These are phyloP conservation scores for Didymella glomerata DNA, from an alignment of 2,329 filamentous ascomycete genomes.

Conservation along the genomic window DNA sequence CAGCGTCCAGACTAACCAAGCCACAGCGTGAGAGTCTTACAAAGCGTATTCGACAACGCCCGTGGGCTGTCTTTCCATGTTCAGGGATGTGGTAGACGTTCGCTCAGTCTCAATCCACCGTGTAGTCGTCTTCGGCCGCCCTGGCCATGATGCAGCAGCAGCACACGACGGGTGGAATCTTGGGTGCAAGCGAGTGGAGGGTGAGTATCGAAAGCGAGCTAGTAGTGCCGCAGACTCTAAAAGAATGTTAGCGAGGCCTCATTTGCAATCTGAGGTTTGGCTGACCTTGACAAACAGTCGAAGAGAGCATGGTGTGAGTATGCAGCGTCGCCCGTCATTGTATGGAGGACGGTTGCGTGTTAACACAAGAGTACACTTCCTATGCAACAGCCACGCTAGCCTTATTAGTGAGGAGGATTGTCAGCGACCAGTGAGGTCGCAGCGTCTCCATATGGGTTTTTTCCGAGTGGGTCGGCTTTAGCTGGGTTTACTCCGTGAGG, in stretches of 20 bases:
- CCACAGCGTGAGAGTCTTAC: not conserved
- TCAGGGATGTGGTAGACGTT: not conserved
- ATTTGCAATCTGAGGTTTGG: not conserved
- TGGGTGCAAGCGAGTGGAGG: not conserved
- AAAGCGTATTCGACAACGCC: conserved; percentile 13
- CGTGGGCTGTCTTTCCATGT: not conserved
- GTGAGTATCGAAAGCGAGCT: not conserved
- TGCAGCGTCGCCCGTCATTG: not conserved
- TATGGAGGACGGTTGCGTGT: not conserved
- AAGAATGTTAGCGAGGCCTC: not conserved
- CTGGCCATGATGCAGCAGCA: not conserved
- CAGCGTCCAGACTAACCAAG: not conserved
- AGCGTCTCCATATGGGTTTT: not conserved
- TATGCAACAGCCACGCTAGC: not conserved
- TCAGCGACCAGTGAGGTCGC: not conserved
- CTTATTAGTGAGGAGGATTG: not conserved
- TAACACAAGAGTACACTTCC: not conserved
- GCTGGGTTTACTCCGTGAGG: not conserved
- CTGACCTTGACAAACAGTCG: not conserved
- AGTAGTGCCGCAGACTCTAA: not conserved
- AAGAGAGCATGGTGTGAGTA: not conserved
- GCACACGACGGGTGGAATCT: no score
- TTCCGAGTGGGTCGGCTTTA: not conserved
- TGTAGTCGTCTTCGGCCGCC: not conserved
- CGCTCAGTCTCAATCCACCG: not conserved